phyloP scores from a whole-genome alignment of 495 filamentous ascomycete genomes.

The Hypoxylon lenormandii region DNA sequence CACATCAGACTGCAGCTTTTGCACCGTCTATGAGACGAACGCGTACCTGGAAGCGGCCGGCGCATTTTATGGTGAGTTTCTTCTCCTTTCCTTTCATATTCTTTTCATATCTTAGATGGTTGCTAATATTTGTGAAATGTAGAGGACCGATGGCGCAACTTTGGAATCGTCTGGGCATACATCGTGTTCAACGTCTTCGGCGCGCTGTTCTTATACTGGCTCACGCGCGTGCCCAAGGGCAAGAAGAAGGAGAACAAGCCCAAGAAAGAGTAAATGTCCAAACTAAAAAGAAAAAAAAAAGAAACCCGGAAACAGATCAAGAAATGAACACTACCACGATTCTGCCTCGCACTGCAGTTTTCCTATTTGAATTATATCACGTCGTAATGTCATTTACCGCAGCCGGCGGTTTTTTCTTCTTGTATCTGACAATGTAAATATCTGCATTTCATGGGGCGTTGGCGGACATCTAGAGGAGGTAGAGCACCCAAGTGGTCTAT shows the following conservation, averaged over 20 bases:
- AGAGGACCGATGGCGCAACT: constrained; percentile 74
- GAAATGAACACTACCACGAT: background rate
- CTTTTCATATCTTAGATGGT: background rate
- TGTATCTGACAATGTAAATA: constrained; percentile 6
- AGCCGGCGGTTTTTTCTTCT: constrained; percentile 3
- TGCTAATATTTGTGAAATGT: background rate
- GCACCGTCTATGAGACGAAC: constrained; percentile 71
- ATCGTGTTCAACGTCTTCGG: constrained; percentile 81
- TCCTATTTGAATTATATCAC: background rate
- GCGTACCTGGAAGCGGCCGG: constrained; percentile 66
- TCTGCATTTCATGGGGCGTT: constrained; percentile 25
- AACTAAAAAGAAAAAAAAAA: constrained; percentile 1
- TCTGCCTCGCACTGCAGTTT: background rate
- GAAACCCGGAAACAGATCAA: background rate
- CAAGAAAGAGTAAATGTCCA: constrained; percentile 46
- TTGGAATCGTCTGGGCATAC: constrained; percentile 75
- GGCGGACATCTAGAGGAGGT: constrained; percentile 4
- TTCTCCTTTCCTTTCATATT: background rate
- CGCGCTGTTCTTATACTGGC: constrained; percentile 81
- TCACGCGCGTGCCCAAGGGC: constrained; percentile 78
- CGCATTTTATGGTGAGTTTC: constrained; percentile 60
- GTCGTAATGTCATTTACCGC: background rate
- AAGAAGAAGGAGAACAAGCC: constrained; percentile 61
- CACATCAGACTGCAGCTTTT: constrained; percentile 70
- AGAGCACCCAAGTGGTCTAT: constrained; percentile 2